A percentile compares a stretch with the other conserved stretches of the same genome.
Conservation (phyloP, 2,329 filamentous ascomycete genomes). For the Arthrobotrys conoides region DNA sequence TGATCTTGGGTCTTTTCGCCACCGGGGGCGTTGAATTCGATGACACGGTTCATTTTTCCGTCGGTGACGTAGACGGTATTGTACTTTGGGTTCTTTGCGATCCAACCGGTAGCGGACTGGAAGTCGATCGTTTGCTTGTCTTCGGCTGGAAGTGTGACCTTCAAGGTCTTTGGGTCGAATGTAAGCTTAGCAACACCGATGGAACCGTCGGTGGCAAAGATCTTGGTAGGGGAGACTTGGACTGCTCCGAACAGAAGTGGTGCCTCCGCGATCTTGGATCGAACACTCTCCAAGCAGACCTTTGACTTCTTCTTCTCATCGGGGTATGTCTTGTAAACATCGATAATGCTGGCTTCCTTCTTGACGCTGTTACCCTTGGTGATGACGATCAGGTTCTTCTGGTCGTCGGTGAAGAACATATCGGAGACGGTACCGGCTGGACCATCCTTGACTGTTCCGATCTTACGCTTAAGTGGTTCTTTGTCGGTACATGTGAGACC, state of each 20-base stretch:
- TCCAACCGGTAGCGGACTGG: constrained; percentile 75
- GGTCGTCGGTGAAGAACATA: constrained; percentile 73
- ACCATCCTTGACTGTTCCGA: constrained; percentile 69
- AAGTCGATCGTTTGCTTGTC: constrained; percentile 69
- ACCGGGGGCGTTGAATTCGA: constrained; percentile 72
- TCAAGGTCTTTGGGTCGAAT: constrained; percentile 66
- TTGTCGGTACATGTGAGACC: constrained; percentile 69
- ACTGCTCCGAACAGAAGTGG: constrained; percentile 73
- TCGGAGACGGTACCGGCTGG: constrained; percentile 75
- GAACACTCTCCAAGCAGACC: constrained; percentile 22
- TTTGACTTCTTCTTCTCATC: constrained; percentile 26
- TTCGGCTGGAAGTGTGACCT: constrained; percentile 65
- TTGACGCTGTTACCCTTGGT: constrained; percentile 74
- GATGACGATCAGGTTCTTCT: constrained; percentile 71
- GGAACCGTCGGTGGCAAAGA: constrained; percentile 74
- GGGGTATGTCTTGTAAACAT: constrained; percentile 46
- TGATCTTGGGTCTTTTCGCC: constrained; percentile 67
- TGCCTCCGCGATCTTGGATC: constrained; percentile 69
- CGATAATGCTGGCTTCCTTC: constrained; percentile 71
- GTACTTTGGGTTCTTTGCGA: constrained; percentile 69
- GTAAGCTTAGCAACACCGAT: constrained; percentile 72
- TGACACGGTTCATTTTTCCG: constrained; percentile 70
- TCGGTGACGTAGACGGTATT: constrained; percentile 74
- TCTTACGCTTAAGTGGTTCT: constrained; percentile 34
- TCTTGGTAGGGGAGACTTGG: constrained; percentile 68